Conservation (phyloP, 2,329 filamentous ascomycete genomes). For the Huntiella moniliformis region DNA sequence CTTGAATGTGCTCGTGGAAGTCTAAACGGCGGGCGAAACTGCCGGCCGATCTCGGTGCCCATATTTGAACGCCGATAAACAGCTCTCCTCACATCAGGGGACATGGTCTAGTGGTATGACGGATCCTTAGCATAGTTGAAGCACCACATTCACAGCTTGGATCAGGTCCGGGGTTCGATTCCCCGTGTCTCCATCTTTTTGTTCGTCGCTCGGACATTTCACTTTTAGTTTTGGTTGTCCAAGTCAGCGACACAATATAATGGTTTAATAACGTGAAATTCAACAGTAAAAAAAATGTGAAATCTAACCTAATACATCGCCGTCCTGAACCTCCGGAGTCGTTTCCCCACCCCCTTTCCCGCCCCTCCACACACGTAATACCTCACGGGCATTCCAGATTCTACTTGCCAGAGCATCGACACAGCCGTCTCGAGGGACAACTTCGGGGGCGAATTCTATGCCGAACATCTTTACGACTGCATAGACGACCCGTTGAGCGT, state of each 20-base stretch:
- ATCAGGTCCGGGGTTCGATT: constrained; percentile 7
- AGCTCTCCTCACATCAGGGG: not conserved
- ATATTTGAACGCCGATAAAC: too few relatives aligned
- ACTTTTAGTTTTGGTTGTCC: not conserved
- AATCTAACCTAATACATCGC: constrained; percentile 18
- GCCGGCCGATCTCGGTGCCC: not conserved
- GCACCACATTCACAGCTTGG: not conserved
- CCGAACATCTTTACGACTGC: constrained; percentile 94
- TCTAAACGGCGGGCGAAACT: not conserved
- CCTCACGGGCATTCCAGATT: constrained; percentile 88
- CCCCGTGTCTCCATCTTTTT: constrained; percentile 9
- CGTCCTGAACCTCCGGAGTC: not conserved
- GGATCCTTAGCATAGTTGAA: constrained; percentile 9
- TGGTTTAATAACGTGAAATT: not conserved
- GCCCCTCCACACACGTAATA: constrained; percentile 40
- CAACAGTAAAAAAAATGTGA: not conserved
- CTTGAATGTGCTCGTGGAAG: not conserved
- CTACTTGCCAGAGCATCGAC: constrained; percentile 84
- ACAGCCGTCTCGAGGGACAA: constrained; percentile 81
- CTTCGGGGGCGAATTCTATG: constrained; percentile 81
- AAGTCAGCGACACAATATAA: not conserved
- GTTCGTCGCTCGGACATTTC: not conserved
- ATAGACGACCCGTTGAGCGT: constrained; percentile 76
- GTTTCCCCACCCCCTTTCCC: not conserved
- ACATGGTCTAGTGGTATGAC: constrained; percentile 11